Conservation (phyloP, 228 moss, liverwort and hornwort species). For the Sphagnum magellanicum region DNA sequence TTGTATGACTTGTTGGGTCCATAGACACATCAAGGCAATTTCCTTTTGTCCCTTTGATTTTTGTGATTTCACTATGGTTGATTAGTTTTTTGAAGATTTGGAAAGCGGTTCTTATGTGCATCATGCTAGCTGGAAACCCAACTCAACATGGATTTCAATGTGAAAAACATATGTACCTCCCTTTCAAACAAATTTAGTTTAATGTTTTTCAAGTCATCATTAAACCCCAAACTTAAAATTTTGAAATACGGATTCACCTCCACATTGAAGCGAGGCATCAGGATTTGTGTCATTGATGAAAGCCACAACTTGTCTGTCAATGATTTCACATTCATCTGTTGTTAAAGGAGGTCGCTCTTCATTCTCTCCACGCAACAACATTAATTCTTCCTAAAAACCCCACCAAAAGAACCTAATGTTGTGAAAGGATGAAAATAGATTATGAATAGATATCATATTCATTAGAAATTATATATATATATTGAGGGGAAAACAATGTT, state of each 20-base stretch:
- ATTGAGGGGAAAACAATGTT: background rate
- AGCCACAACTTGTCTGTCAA: constrained; percentile 24
- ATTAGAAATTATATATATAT: no score
- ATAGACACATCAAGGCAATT: background rate
- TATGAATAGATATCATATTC: no score
- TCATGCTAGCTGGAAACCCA: constrained; percentile 38
- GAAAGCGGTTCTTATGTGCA: constrained; percentile 59
- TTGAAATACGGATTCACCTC: constrained; percentile 24
- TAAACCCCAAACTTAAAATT: no score
- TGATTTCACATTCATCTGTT: constrained; percentile 32
- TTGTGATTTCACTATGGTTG: constrained; percentile 10
- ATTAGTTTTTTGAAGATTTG: constrained; percentile 66
- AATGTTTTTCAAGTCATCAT: no score
- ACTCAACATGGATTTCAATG: background rate
- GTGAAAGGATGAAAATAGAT: no score
- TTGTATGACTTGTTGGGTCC: constrained; percentile 14
- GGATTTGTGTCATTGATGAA: constrained; percentile 37
- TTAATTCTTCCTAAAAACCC: constrained; percentile 48
- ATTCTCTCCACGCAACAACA: constrained; percentile 42
- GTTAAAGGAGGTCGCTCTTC: constrained; percentile 38
- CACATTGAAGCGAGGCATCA: constrained; percentile 49
- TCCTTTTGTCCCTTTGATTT: background rate
- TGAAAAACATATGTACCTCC: background rate
- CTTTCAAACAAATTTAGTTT: background rate
- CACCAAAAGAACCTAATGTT: no score